A percentile compares a stretch with the other conserved stretches of the same genome.
phyloP scores from a whole-genome alignment of 805 yeast species.

The Yarrowia yakushimensis region DNA sequence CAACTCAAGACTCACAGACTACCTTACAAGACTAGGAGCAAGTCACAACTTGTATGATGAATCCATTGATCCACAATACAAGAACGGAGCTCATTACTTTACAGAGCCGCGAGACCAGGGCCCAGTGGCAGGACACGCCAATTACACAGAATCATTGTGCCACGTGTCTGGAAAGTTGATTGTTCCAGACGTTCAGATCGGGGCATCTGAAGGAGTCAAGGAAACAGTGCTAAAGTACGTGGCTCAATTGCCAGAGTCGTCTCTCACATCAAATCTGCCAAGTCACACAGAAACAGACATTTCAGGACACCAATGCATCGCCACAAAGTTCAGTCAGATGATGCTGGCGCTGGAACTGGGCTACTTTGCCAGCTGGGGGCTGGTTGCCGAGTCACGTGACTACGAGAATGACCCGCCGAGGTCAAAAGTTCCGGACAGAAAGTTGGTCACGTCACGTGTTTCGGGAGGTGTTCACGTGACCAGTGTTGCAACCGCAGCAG shows the following conservation, averaged over 20 bases:
- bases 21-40: background rate
- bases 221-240: background rate
- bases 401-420: background rate
- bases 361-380: conserved; percentile 4
- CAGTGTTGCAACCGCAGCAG: background rate
- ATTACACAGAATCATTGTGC: conserved; percentile 13
- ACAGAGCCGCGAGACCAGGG: background rate
- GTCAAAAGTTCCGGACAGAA: too few relatives aligned
- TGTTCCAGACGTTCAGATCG: background rate
- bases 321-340: background rate
- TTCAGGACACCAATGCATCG: conserved; percentile 5
- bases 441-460: background rate
- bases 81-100: conserved; percentile 2
- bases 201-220: too few relatives aligned
- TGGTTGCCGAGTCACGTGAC: background rate
- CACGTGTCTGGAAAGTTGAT: background rate
- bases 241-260: background rate
- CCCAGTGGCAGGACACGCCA: conserved; percentile 4
- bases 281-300: background rate
- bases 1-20: background rate
- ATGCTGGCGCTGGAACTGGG: conserved; percentile 4
- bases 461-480: background rate
- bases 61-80: background rate
- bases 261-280: background rate
- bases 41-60: conserved; percentile 1